These are phyloP conservation scores for Paecilomyces sp. DNA, from an alignment of 2,329 filamentous ascomycete genomes.

Conservation along the genomic window DNA sequence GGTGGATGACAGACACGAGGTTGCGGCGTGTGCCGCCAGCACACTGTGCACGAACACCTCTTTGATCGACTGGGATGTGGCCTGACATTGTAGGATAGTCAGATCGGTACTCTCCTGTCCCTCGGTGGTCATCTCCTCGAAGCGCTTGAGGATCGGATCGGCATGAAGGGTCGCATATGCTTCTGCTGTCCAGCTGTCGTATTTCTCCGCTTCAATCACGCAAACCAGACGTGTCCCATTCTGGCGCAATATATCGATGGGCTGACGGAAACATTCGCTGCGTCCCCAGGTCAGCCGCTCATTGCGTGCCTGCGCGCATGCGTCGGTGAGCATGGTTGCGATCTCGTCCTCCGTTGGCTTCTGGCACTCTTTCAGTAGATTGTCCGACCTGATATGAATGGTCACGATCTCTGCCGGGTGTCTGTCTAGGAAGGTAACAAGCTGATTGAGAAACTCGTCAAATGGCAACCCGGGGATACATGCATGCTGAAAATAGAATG, in stretches of 20 bases:
- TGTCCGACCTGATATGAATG: slow-evolving; percentile 46
- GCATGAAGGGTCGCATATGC: slow-evolving; percentile 37
- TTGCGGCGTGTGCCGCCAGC: slow-evolving; percentile 37
- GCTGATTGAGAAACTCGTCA: slow-evolving; percentile 33
- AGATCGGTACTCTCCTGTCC: slow-evolving; percentile 28
- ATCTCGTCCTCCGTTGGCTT: slow-evolving; percentile 38
- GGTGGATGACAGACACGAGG: slow-evolving; percentile 42
- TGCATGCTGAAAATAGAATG: slow-evolving; percentile 45
- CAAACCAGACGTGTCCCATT: slow-evolving; percentile 32
- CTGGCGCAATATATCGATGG: slow-evolving; percentile 27
- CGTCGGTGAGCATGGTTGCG: slow-evolving; percentile 22
- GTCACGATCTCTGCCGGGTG: slow-evolving; percentile 42
- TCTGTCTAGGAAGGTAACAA: slow-evolving; percentile 34
- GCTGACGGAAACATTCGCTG: slow-evolving; percentile 13
- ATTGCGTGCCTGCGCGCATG: slow-evolving; percentile 19
- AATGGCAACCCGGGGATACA: slow-evolving; percentile 47
- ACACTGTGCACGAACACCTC: slow-evolving; percentile 42
- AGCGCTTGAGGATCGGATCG: slow-evolving; percentile 30
- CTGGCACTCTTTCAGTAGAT: slow-evolving; percentile 41
- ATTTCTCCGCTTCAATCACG: slow-evolving; percentile 29
- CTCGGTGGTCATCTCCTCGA: slow-evolving; percentile 25
- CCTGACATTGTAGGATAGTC: slow-evolving; percentile 44
- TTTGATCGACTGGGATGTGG: slow-evolving; percentile 44
- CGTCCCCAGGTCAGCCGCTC: slow-evolving; percentile 24
- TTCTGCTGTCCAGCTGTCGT: slow-evolving; percentile 36